Evolutionary conservation across 192 early-diverging fungal species (phyloP), one percentile per base, ranked within the genome.

Genomic region (Thamnidium elegans): DNA sequence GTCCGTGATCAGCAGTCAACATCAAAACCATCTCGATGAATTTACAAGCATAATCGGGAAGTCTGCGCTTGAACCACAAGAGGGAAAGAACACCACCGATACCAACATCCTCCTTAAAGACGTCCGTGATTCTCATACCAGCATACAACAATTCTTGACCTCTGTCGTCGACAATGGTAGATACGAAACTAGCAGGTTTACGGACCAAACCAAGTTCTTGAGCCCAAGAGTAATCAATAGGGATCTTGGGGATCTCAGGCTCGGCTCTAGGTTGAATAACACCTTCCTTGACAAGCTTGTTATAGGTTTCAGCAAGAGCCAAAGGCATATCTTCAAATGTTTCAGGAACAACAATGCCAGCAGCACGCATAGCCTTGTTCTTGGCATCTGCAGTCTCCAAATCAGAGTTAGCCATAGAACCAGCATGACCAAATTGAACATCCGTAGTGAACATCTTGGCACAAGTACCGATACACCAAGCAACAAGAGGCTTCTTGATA

Each of bases 11-110:
- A 17, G 96, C 96, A 4, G 96, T 99, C 70, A 99, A 84, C 96
- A 99, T 99, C 43, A 99, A 85, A 19, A 97, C 94, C 96, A 99
- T 99, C 83, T 99, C 96, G 64, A 99, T 96, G 75, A 99, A 99
- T 84, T 90, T 91, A 80, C 90, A 86, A 14, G 96, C 96, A 76
- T 95, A 99, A 53, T 79, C 83, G 11, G 96, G 96, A 62, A 99
- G 79, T 55, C 96, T 89, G 50, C 96, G 88, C 87, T 97, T 97
- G 87, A 99, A 99, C 96, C 96, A 99, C 73, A 99, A 80, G 50
- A 99, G 86, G 45, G 90, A 92, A 61, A 99, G 79, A 30, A 99
- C 96, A 56, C 96, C 96, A 74, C 96, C 96, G 66, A 99, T 92
- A 73, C 96, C 96, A 78, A 99, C 95, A 69, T 96, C 88, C 73